These are phyloP conservation scores for Pisolithus tinctorius DNA, from an alignment of 768 basidiomycete genomes.

Conservation along the genomic window DNA sequence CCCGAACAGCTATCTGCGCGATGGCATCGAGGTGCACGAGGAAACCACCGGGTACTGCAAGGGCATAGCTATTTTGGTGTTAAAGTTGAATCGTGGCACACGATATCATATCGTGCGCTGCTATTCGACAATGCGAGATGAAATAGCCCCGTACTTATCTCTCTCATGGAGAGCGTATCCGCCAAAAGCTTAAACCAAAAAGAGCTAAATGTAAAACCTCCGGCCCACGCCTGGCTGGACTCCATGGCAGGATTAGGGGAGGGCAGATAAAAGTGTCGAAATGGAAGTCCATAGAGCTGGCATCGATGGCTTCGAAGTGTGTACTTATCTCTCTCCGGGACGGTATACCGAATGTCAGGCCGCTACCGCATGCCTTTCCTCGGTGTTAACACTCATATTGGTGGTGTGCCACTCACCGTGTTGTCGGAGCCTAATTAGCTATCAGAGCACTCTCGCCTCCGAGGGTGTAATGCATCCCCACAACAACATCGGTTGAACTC, in stretches of 20 bases:
- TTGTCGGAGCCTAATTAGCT: too few species aligned
- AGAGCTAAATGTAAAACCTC: slow-evolving; percentile 25
- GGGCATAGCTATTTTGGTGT: slow-evolving; percentile 24
- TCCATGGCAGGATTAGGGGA: slow-evolving; percentile 13
- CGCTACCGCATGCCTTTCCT: slow-evolving; percentile 4
- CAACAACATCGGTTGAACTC: too few species aligned
- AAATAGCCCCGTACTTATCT: slow-evolving; percentile 11
- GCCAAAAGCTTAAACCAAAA: slow-evolving; percentile 30
- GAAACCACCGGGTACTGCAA: slow-evolving; percentile 25
- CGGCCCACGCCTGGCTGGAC: slow-evolving; percentile 18
- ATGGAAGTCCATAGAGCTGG: slow-evolving; percentile 7
- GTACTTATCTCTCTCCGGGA: slow-evolving; percentile 14
- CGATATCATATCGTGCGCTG: slow-evolving; percentile 12
- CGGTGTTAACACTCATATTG: background rate
- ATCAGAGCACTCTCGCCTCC: too few species aligned
- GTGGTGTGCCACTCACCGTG: too few species aligned
- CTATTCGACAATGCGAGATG: slow-evolving; percentile 15
- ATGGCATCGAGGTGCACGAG: slow-evolving; percentile 20
- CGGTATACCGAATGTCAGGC: slow-evolving; percentile 17
- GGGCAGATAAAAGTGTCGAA: slow-evolving; percentile 13
- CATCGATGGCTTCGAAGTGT: slow-evolving; percentile 9
- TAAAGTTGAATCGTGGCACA: slow-evolving; percentile 4
- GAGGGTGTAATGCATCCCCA: too few species aligned
- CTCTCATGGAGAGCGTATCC: slow-evolving; percentile 10
- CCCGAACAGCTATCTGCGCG: slow-evolving; percentile 14